Conservation (phyloP, 805 yeast genomes). For the Starmera pachycereana region DNA sequence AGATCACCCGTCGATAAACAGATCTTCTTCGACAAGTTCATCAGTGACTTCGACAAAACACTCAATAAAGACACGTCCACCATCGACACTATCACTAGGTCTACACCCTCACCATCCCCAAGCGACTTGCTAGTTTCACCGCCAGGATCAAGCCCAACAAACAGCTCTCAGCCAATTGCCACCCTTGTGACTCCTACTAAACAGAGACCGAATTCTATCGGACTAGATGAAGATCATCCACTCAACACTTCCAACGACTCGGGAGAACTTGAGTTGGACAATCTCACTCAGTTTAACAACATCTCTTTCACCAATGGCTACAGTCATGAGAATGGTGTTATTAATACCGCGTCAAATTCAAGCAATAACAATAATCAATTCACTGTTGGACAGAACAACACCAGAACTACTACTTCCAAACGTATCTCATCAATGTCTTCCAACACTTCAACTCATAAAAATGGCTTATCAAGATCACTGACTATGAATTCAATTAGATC, state of each 20-base stretch:
- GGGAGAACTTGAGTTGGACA: no score
- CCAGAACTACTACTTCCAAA: background rate
- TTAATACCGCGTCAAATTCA: background rate
- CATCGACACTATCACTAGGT: conserved; percentile 14
- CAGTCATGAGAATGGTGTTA: no score
- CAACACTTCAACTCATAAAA: background rate
- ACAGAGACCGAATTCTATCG: conserved; percentile 13
- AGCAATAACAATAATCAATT: background rate
- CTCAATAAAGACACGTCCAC: conserved; percentile 27
- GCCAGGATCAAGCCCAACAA: background rate
- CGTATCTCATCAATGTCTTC: background rate
- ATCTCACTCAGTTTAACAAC: no score
- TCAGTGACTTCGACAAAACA: conserved; percentile 23
- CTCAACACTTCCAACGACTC: background rate
- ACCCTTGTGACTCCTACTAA: conserved; percentile 18
- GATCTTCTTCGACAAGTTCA: conserved; percentile 26
- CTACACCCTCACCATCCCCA: conserved; percentile 11
- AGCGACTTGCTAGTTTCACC: background rate
- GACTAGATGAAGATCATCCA: conserved; percentile 14
- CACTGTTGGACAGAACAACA: background rate
- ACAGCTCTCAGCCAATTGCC: background rate
- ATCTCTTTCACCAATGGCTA: no score
- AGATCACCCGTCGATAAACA: conserved; percentile 4
- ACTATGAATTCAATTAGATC: conserved; percentile 14
- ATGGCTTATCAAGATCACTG: conserved; percentile 13